Base-by-base conservation (phyloP, 2,329 filamentous ascomycete species). In the Ceratocystis cubensis region DNA sequence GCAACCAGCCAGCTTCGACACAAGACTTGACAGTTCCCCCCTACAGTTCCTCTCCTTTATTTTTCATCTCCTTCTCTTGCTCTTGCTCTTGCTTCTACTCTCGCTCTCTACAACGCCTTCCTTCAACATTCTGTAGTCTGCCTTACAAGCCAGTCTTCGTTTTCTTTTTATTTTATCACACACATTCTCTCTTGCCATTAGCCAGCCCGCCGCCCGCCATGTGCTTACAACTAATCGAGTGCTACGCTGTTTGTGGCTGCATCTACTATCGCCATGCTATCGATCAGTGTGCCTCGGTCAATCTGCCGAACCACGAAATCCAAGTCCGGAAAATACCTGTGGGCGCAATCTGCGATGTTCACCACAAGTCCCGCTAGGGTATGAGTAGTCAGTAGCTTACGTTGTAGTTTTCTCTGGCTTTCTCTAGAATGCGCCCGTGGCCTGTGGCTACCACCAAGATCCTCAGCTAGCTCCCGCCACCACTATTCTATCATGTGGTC, bases 191-290 rank as follows among this genome's bases (percentile, higher is more conserved):
- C 20, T 10, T 59, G 68, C 8, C 33, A 6, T 46, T 37, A 3
- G 56, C 65, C 59, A 13, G 41, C 28, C 65, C 48, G 10, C 56
- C 30, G 62, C 46, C 63, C 75, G 80, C 70, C 69, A 96, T 96
- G 91, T 96, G 91, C 74, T 92, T 90, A 73, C 89, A 92, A 77
- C 78, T 96, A 69, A 80, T 93, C 72, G 91, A 96, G 76, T 82
- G 89, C 68, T 96, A 91, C 79, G 86, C 91, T 66, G 89, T 88
- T 66, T 96, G 91, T 81, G 84, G 86, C 70, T 96, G 91, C 77
- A 81, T 93, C 71, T 95, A 96, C 80, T 90, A 93, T 79, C 82
- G 87, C 73, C 92, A 96, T 75, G 86, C 89, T 61, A 82, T 96
- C 71, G 91, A 96, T 73, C 88, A 88, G 69, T 96, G 91, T 74